These are phyloP conservation scores for Pleurotus salmoneostramineus DNA, from an alignment of 768 basidiomycete species.

Conservation along the genomic window DNA sequence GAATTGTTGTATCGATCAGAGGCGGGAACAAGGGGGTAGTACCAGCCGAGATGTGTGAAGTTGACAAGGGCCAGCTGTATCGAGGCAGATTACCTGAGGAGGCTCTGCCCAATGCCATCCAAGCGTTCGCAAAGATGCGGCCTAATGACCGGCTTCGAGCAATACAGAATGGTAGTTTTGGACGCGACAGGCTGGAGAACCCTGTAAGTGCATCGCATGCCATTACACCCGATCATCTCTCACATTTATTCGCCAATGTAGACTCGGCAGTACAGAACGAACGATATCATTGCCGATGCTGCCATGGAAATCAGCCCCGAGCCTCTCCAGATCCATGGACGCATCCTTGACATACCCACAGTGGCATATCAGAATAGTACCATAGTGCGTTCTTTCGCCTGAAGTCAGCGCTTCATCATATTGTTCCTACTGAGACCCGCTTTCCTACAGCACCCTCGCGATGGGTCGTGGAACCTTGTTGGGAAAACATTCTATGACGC, in stretches of 20 bases:
- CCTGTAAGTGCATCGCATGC: conserved; percentile 5
- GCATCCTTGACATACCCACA: conserved; percentile 11
- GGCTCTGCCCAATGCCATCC: conserved; percentile 27
- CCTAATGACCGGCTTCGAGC: conserved; percentile 36
- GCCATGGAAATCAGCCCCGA: conserved; percentile 12
- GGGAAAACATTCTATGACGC: conserved; percentile 14
- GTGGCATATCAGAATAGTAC: conserved; percentile 9
- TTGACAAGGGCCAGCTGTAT: conserved; percentile 46
- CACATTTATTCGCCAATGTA: background rate
- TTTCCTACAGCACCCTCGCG: conserved; percentile 18
- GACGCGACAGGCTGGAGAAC: conserved; percentile 2
- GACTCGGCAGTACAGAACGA: conserved; percentile 11
- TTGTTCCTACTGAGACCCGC: too few species aligned
- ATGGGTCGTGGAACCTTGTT: conserved; percentile 25
- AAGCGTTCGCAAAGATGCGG: conserved; percentile 44
- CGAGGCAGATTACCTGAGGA: conserved; percentile 37
- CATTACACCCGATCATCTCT: background rate
- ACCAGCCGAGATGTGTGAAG: conserved; percentile 44
- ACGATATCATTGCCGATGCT: conserved; percentile 8
- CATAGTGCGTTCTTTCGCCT: background rate
- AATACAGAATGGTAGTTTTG: conserved; percentile 29
- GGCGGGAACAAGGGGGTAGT: conserved; percentile 29
- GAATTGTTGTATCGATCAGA: conserved; percentile 25
- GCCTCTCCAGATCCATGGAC: conserved; percentile 11
- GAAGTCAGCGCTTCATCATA: background rate